A percentile compares a stretch with the other conserved stretches of the same genome.
phyloP scores from a whole-genome alignment of 345 rosid genomes.

The Arabidopsis thaliana region DNA sequence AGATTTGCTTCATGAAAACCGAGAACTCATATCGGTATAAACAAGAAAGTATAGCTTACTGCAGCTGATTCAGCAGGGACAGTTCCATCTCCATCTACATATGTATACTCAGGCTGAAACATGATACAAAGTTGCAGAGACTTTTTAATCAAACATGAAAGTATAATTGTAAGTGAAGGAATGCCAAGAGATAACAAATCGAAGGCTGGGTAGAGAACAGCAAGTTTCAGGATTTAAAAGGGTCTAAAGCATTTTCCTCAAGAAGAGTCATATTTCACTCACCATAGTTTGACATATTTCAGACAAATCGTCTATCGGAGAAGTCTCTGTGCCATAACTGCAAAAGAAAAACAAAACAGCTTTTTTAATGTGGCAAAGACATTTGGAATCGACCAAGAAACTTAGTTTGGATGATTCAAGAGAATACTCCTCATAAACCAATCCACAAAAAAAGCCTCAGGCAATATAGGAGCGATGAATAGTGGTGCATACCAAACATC shows the following conservation, averaged over 20 bases:
- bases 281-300: constrained; percentile 84
- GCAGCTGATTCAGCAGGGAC: constrained; percentile 88
- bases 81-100: constrained; percentile 93
- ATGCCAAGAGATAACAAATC: background rate
- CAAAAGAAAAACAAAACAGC: constrained; percentile 31
- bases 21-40: constrained; percentile 5
- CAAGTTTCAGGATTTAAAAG: background rate
- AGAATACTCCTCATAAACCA: constrained; percentile 2
- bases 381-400: background rate
- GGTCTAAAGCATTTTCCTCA: background rate
- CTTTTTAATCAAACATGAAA: constrained; percentile 2
- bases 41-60: constrained; percentile 49
- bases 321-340: constrained; percentile 83
- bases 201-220: background rate
- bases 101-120: constrained; percentile 75
- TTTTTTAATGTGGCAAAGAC: constrained; percentile 9
- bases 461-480: background rate
- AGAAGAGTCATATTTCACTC: constrained; percentile 43
- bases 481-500: constrained; percentile 70
- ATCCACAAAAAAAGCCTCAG: background rate
- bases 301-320: constrained; percentile 74
- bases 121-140: constrained; percentile 9
- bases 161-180: background rate
- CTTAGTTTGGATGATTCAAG: background rate
- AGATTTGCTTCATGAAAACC: background rate